Percentiles rank a stretch among this genome's conserved stretches.
Evolutionary conservation across 208 protist genomes (phyloP).

Genomic region (Willaertia magna): DNA sequence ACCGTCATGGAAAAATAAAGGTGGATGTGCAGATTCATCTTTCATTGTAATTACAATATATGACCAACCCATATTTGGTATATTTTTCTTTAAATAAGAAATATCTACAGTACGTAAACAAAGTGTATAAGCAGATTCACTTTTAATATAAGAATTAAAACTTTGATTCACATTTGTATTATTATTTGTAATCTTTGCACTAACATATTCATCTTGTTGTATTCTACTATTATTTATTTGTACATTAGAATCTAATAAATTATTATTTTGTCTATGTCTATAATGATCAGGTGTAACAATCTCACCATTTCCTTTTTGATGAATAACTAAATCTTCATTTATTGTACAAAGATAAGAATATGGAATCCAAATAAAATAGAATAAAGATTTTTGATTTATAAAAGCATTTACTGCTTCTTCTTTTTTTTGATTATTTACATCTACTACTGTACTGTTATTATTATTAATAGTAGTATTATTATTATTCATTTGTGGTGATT

Average conservation of each 20-base stretch:
- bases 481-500: not conserved
- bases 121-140: not conserved
- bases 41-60: not conserved
- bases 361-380: not conserved
- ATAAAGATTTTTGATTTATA: not conserved
- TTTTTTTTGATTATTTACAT: not conserved
- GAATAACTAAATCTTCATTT: not conserved
- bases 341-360: not conserved
- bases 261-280: not conserved
- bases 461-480: not conserved
- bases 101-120: not conserved
- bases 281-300: not conserved
- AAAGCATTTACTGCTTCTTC: not conserved
- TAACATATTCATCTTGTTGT: not conserved
- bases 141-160: not conserved
- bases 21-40: not conserved
- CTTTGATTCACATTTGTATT: not conserved
- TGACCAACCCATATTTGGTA: not conserved
- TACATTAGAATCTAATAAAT: not conserved
- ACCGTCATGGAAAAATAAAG: constrained; percentile 12
- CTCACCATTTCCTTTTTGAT: not conserved
- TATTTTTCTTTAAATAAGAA: constrained; percentile 4
- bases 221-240: not conserved
- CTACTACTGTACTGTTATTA: not conserved
- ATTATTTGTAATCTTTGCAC: not conserved